A percentile compares a stretch with the other conserved stretches of the same genome.
These are phyloP conservation scores for Blepharisma stoltei DNA, from an alignment of 73 alveolate genomes.

Conservation along the genomic window DNA sequence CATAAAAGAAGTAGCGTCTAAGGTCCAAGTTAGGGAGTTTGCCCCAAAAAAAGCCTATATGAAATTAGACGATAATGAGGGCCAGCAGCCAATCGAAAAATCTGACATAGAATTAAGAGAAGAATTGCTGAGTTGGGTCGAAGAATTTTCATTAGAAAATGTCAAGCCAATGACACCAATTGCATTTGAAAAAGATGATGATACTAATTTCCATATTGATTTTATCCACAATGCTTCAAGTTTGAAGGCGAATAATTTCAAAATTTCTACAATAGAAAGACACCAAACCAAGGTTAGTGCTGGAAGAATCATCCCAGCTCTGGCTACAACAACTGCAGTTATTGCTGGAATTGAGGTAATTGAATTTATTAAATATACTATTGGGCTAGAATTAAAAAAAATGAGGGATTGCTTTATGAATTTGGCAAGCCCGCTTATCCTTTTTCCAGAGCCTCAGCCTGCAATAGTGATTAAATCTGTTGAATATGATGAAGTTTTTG, in stretches of 20 bases:
- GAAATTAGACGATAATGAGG: neutral
- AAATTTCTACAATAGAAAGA: slow-evolving; percentile 40
- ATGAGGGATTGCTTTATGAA: slow-evolving; percentile 86
- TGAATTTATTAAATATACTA: slow-evolving; percentile 70
- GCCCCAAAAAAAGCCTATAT: neutral
- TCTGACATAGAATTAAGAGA: too few species aligned
- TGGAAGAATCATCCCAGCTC: slow-evolving; percentile 97
- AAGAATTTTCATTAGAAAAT: too few species aligned
- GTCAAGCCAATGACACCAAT: slow-evolving; percentile 15
- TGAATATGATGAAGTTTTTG: slow-evolving; percentile 65
- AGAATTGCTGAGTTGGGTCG: too few species aligned
- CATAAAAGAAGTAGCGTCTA: slow-evolving; percentile 28
- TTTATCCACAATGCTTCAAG: slow-evolving; percentile 80
- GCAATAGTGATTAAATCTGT: slow-evolving; percentile 45
- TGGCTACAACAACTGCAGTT: slow-evolving; percentile 91
- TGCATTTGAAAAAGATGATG: slow-evolving; percentile 89
- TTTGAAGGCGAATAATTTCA: slow-evolving; percentile 72
- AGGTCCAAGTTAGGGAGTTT: neutral
- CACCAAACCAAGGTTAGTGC: slow-evolving; percentile 89
- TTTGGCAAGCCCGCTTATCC: too few species aligned
- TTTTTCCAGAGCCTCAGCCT: slow-evolving; percentile 44
- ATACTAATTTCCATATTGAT: slow-evolving; percentile 68
- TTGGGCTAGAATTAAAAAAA: slow-evolving; percentile 42
- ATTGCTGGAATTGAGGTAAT: slow-evolving; percentile 83
- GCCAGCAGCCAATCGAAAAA: too few species aligned